Conservation (phyloP, 805 yeast species). For the Pichia manshurica region DNA sequence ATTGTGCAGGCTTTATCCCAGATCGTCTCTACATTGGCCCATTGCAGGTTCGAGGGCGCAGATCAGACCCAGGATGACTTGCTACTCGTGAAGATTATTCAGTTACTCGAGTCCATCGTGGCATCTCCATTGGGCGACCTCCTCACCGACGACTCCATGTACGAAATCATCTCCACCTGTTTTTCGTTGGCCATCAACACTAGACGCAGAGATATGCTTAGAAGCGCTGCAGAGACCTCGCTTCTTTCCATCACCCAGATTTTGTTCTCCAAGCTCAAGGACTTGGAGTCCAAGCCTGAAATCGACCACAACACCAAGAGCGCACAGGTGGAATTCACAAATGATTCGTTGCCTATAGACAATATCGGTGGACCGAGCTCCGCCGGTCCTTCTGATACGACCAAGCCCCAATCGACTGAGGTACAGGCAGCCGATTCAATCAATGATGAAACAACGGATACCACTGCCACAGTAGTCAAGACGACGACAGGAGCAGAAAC, state of each 20-base stretch:
- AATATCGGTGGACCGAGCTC: conserved; percentile 45
- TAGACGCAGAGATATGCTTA: conserved; percentile 80
- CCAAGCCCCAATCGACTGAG: neutral
- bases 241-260: conserved; percentile 63
- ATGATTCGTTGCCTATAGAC: conserved; percentile 46
- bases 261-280: conserved; percentile 56
- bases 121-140: conserved; percentile 56
- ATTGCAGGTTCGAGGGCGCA: conserved; percentile 92
- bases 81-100: conserved; percentile 74
- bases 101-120: conserved; percentile 63
- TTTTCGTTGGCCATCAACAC: conserved; percentile 88
- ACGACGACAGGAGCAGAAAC: neutral
- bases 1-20: conserved; percentile 56
- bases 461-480: neutral
- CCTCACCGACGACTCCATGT: conserved; percentile 76
- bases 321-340: conserved; percentile 20
- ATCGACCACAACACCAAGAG: conserved; percentile 29
- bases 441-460: neutral
- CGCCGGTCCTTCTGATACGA: neutral
- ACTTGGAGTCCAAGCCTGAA: conserved; percentile 36
- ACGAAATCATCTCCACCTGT: conserved; percentile 87
- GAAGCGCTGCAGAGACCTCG: conserved; percentile 85
- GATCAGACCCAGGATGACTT: conserved; percentile 92
- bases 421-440: neutral
- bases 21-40: conserved; percentile 72